Base-by-base conservation (phyloP, 768 basidiomycete species). In the Imleria badia region DNA sequence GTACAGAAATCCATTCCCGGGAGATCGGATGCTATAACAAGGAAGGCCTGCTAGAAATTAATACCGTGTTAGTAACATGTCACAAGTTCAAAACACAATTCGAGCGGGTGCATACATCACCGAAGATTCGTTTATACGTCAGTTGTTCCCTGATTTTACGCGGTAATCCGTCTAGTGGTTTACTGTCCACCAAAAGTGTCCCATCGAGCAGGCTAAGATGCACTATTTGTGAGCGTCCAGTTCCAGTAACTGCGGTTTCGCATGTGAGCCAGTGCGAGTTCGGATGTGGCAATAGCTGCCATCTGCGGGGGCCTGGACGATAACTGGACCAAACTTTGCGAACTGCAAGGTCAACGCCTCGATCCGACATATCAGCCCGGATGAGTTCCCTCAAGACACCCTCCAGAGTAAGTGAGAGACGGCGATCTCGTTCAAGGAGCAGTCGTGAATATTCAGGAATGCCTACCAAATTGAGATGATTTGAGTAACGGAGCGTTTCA, bases 151-250 rank as follows among this genome's bases (percentile, higher is more conserved):
- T 42, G 13, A 42, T 42, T 8, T 23, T 13, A 9, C 15, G 26
- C 9, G 42, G 9, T 74, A 11, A 62, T 61, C 0, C 70, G 75
- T 55, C 77, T 78, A 40, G 60, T 46, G 26, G 26, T 6, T 26
- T 26, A 26, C 26, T 26, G 26, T 26, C 26, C 26, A 26, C 26
- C 26, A 26, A 26, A 26, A 26, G 26, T 6, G 26, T 26, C 26
- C 26, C 26, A 26, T 26, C 26, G 26, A 26, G 26, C 26, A 26
- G 26, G 26, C 6, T 26, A 6, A 26, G 26, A 26, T 26, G 26
- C 6, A 26, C 26, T 26, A 4, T 26, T 26, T 26, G 26, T 26
- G 26, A 26, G 26, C 26, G 26, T 6, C 26, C 26, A 26, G 26
- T 26, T 3, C 26, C 26, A 26, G 26, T 26, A 26, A 6, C 26